phyloP scores from a whole-genome alignment of 1,284 basidiomycete species.

The Rhodofomes roseus region DNA sequence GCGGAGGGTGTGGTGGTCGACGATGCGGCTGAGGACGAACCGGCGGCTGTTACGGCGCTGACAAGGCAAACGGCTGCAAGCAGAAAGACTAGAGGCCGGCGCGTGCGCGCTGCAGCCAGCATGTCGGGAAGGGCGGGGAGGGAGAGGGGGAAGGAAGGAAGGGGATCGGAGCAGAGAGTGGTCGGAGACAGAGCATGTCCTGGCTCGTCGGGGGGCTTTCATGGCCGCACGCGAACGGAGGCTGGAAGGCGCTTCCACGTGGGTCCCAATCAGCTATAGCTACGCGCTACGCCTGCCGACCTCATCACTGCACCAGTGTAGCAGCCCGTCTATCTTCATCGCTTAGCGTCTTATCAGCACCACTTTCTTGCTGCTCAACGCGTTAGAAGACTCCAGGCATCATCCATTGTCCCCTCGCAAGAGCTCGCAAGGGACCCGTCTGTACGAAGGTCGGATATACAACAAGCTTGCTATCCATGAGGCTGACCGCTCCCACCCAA shows the following conservation, averaged over 20 bases:
- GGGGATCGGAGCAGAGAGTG: constrained; percentile 6
- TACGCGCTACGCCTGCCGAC: neutral
- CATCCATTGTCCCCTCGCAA: neutral
- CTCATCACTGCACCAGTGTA: constrained; percentile 1
- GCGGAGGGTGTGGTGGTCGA: constrained; percentile 12
- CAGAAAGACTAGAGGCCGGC: constrained; percentile 15
- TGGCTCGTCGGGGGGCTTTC: constrained; percentile 1
- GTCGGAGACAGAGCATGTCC: constrained; percentile 13
- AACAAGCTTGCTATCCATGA: neutral
- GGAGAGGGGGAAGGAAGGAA: neutral
- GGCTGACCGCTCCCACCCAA: neutral
- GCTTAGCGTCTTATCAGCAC: neutral
- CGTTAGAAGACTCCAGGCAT: neutral
- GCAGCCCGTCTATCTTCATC: constrained; percentile 1
- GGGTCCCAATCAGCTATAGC: neutral
- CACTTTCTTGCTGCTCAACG: neutral
- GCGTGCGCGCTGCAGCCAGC: constrained; percentile 14
- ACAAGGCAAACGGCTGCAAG: constrained; percentile 12
- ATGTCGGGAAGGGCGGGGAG: constrained; percentile 13
- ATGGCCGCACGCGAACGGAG: constrained; percentile 4
- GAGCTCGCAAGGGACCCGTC: neutral
- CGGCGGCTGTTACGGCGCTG: constrained; percentile 13
- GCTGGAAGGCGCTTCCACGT: constrained; percentile 5
- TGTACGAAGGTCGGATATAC: no score
- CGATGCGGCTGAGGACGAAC: constrained; percentile 7